Conservation (phyloP, 805 yeast species). For the Ogataea parapolymorpha region DNA sequence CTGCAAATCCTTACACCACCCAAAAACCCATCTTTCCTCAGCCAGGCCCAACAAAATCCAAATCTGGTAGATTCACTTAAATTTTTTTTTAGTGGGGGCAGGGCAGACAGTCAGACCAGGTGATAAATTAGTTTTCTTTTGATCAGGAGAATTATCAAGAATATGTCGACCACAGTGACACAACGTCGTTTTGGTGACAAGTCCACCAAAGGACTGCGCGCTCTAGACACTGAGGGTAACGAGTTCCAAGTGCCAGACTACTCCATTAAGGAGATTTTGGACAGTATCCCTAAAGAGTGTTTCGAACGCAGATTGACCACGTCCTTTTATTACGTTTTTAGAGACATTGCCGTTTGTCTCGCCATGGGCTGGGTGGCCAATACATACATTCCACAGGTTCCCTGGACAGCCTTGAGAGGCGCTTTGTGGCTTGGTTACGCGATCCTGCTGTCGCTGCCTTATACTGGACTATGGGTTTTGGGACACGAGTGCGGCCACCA, state of each 20-base stretch:
- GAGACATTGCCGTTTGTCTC: slow-evolving; percentile 55
- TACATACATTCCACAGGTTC: slow-evolving; percentile 50
- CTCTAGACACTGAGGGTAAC: slow-evolving; percentile 61
- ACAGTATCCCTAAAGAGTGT: slow-evolving; percentile 71
- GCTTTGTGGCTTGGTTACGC: slow-evolving; percentile 58
- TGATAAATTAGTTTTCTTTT: not conserved
- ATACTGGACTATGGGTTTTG: slow-evolving; percentile 79
- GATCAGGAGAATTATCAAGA: not conserved
- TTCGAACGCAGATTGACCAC: slow-evolving; percentile 56
- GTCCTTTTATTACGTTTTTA: slow-evolving; percentile 61
- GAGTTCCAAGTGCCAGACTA: slow-evolving; percentile 71
- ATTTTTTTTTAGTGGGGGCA: slow-evolving; percentile 4
- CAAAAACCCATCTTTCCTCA: not conserved
- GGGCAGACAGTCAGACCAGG: not conserved
- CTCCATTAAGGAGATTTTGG: slow-evolving; percentile 70
- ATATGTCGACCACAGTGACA: slow-evolving; percentile 7
- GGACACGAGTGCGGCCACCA: slow-evolving; percentile 93
- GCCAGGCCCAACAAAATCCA: slow-evolving; percentile 6
- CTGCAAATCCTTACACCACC: slow-evolving; percentile 1
- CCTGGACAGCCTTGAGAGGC: slow-evolving; percentile 43
- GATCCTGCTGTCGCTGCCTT: slow-evolving; percentile 57
- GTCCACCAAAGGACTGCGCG: slow-evolving; percentile 35
- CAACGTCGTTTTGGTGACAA: slow-evolving; percentile 14
- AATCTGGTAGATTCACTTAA: not conserved
- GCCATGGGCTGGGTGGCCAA: slow-evolving; percentile 52